Evolutionary conservation across 768 basidiomycete species (phyloP), one percentile per base, ranked within the genome.

Genomic region (Mycena galopus): DNA sequence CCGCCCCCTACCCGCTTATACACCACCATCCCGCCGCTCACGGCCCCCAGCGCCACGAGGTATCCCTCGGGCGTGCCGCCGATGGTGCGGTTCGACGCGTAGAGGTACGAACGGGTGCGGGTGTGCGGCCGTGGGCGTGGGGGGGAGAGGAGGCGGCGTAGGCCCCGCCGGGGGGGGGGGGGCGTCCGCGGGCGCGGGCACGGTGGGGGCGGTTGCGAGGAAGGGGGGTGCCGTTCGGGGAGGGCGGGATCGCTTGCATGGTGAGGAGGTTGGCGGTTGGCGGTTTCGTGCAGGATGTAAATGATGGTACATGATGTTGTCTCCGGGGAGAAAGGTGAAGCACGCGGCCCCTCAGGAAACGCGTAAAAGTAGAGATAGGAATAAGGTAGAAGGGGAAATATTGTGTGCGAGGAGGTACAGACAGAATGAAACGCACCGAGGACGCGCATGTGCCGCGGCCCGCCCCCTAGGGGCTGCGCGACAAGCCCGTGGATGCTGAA

Each of bases 1-100:
- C 91, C 91, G 3, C 86, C 86, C 30, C 89, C 83, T 11, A 84
- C 85, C 65, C 91, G 82, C 82, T 84, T 79, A 75, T 88, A 87
- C 50, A 92, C 81, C 59, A 86, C 87, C 32, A 89, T 86, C 4
- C 91, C 91, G 3, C 84, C 88, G 35, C 78, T 82, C 19, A 90
- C 90, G 7, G 85, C 85, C 17, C 91, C 91, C 21, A 85, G 84
- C n/a, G 89, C 89, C 39, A 89, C 82, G 32, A 91, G 79, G 74
- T 85, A 90, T 71, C 82, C 86, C 60, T 89, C 88, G 65, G 83
- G 82, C 5, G 82, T 79, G 5, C 84, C 85, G n/a, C 86, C 88
- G 0, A 83, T 84, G 79, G 93, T 92, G 50, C 92, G 86, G 82
- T 93, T 93, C 5, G 92, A 92, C 23, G 85, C 86, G 80, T 93